Evolutionary conservation across 352 stramenopile species (phyloP).

Genomic region (Globisporangium heterothallicum): DNA sequence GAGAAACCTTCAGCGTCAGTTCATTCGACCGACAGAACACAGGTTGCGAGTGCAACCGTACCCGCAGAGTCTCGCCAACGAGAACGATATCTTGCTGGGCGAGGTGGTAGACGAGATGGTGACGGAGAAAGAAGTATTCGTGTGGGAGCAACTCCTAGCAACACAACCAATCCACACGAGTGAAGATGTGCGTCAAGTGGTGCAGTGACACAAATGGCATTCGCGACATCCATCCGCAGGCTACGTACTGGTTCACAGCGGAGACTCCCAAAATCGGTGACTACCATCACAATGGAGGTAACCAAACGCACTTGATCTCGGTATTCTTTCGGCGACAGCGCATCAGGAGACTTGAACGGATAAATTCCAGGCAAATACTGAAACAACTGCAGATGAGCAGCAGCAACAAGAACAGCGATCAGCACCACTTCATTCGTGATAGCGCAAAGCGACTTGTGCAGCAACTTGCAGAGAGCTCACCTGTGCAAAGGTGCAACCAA

Average conservation of each 20-base stretch:
- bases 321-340: conserved; percentile 66
- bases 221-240: too few species aligned
- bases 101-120: conserved; percentile 77
- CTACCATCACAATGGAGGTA: conserved; percentile 80
- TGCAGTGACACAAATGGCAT: too few species aligned
- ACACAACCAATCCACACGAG: not conserved
- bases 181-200: too few species aligned
- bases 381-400: conserved; percentile 51
- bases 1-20: too few species aligned
- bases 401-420: not conserved
- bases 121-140: conserved; percentile 87
- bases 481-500: conserved; percentile 65
- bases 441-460: not conserved
- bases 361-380: conserved; percentile 71
- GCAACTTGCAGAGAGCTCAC: conserved; percentile 14
- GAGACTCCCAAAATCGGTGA: conserved; percentile 79
- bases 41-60: conserved; percentile 23
- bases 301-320: conserved; percentile 79
- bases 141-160: conserved; percentile 83
- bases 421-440: conserved; percentile 4
- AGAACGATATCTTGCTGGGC: conserved; percentile 69
- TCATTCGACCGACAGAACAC: too few species aligned
- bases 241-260: conserved; percentile 54
- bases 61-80: conserved; percentile 62
- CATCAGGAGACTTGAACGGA: conserved; percentile 70